Conservation (phyloP, 1,284 basidiomycete genomes). For the Puccinia novopanici region DNA sequence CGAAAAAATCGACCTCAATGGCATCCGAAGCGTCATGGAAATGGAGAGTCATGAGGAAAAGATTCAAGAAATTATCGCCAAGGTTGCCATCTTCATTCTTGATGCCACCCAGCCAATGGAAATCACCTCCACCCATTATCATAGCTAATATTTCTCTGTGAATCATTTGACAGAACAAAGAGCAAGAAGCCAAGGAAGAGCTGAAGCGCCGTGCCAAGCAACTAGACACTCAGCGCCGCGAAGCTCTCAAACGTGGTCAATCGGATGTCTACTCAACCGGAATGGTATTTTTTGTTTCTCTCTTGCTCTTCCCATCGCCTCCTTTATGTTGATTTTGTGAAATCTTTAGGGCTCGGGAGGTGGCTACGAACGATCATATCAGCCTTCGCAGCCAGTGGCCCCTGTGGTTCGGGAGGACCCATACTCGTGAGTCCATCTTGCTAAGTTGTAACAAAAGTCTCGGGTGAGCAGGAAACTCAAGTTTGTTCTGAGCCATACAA, state of each 20-base stretch:
- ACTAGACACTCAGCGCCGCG: constrained; percentile 94
- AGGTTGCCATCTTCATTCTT: constrained; percentile 64
- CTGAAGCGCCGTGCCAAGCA: constrained; percentile 97
- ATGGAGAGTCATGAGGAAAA: constrained; percentile 99
- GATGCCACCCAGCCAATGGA: background rate
- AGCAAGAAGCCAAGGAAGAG: constrained; percentile 98
- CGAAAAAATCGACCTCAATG: constrained; percentile 87
- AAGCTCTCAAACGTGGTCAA: constrained; percentile 75
- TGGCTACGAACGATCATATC: constrained; percentile 53
- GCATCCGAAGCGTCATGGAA: constrained; percentile 88
- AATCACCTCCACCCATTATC: background rate
- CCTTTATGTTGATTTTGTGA: constrained; percentile 14
- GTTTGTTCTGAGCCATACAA: constrained; percentile 48
- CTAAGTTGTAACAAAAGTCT: constrained; percentile 60
- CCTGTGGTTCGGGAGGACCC: constrained; percentile 47
- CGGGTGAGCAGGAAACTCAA: constrained; percentile 66
- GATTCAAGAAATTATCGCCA: constrained; percentile 97
- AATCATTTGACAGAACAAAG: constrained; percentile 75
- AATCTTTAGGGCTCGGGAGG: constrained; percentile 44
- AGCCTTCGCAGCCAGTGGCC: constrained; percentile 31
- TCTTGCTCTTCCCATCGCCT: constrained; percentile 43
- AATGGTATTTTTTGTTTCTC: constrained; percentile 48
- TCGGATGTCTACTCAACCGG: constrained; percentile 56
- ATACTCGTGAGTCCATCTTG: constrained; percentile 29
- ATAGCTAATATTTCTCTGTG: background rate